Base-by-base conservation (phyloP, 306 rosid species). In the Vigna unguiculata region DNA sequence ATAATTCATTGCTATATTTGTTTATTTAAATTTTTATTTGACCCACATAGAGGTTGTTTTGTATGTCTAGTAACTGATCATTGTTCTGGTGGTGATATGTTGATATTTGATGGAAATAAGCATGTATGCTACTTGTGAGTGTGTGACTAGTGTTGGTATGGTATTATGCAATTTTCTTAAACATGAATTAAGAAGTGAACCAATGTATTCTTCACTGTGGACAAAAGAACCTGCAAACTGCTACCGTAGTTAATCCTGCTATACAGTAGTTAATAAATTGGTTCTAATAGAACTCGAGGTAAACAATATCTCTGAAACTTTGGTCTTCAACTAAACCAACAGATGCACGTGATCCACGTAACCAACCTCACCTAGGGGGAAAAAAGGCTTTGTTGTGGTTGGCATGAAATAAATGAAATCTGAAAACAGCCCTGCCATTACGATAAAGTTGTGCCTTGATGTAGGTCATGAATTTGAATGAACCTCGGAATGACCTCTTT, bases 1-100 rank as follows among this genome's bases (percentile, higher is more conserved):
- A 91, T 49, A 89, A 71, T 69, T 64, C 13, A 53, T 77, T 75
- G 67, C 40, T 69, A 67, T 61, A 52, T 69, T 78, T 21, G 15
- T 30, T 46, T 12, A 4, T 7, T 55, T 20, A 34, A 34, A 0
- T 64, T 51, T 51, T 38, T 1, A 7, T 43, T 67, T 74, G 28
- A 14, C 41, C 40, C 66, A 22, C 25, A 20, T 36, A n/a, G 60
- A 43, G 55, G 7, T 67, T 71, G 38, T 16, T 8, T 45, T 69
- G 51, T 74, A 55, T 25, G 22, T 62, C 22, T 77, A 28, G 63
- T 77, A 41, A 14, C 62, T 69, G 17, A 22, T 78, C 63, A 62
- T 21, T 36, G 17, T 59, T 34, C 49, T 11, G 40, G 6, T 38
- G 20, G 25, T 66, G 11, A 72, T 62, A 45, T 65, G 61, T 41